These are phyloP conservation scores for Babesia ovata DNA, from an alignment of 169 alveolate genomes.

Conservation along the genomic window DNA sequence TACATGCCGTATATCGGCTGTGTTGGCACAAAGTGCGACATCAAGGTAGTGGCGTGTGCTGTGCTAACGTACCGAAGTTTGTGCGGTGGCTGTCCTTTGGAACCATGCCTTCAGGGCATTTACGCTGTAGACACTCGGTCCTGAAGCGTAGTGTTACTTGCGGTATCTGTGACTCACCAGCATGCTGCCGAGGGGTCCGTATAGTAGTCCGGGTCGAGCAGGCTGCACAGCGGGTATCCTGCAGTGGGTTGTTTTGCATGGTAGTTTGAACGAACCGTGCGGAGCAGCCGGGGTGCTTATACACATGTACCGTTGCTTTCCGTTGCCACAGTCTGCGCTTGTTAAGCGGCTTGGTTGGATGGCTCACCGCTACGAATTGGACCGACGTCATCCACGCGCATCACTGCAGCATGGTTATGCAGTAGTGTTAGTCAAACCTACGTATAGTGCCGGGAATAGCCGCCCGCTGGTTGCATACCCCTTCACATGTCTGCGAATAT, in stretches of 20 bases:
- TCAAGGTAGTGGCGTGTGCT: neutral
- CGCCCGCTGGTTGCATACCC: slow-evolving; percentile 40
- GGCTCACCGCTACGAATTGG: slow-evolving; percentile 42
- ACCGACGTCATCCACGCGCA: slow-evolving; percentile 53
- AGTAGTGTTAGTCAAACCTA: neutral
- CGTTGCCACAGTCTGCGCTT: slow-evolving; percentile 46
- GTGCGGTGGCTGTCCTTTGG: slow-evolving; percentile 55
- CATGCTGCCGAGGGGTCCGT: slow-evolving; percentile 43
- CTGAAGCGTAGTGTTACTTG: neutral
- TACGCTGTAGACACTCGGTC: slow-evolving; percentile 44
- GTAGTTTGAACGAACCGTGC: slow-evolving; percentile 32
- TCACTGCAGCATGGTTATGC: slow-evolving; percentile 4
- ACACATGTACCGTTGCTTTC: slow-evolving; percentile 46
- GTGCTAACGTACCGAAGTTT: slow-evolving; percentile 48
- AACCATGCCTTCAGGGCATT: slow-evolving; percentile 55
- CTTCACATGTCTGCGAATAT: slow-evolving; percentile 48
- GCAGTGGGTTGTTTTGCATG: neutral
- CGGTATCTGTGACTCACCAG: slow-evolving; percentile 30
- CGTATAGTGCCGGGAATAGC: slow-evolving; percentile 65
- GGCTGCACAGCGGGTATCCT: slow-evolving; percentile 65
- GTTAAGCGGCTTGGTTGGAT: neutral
- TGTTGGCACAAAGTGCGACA: neutral
- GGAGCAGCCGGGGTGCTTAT: slow-evolving; percentile 49
- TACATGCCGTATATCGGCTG: too few relatives aligned
- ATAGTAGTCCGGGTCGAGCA: slow-evolving; percentile 47